These are phyloP conservation scores for Buddleja alternifolia DNA, from an alignment of 257 asterid genomes.

Conservation along the genomic window DNA sequence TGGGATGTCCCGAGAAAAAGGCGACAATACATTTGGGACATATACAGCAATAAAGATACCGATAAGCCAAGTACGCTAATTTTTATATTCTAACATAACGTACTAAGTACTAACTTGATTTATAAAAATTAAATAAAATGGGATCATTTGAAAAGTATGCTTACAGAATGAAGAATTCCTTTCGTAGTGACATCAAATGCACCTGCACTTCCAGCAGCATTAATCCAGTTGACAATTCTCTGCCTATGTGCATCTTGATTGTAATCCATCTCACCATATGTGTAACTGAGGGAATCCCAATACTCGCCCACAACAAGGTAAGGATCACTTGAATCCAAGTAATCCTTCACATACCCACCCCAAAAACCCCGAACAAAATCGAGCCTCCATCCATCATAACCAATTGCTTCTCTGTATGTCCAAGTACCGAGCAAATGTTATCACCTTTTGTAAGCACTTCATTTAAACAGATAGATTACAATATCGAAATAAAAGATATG, in stretches of 20 bases:
- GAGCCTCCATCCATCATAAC: constrained; percentile 99
- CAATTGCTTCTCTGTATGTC: constrained; percentile 72
- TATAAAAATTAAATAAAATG: background rate
- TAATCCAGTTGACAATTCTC: constrained; percentile 92
- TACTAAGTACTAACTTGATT: no score
- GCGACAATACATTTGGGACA: no score
- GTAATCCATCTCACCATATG: constrained; percentile 89
- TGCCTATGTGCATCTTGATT: constrained; percentile 96
- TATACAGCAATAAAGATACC: no score
- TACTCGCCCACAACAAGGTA: constrained; percentile 93
- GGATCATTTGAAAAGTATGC: constrained; percentile 23
- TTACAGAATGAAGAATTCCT: constrained; percentile 95
- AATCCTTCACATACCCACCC: constrained; percentile 99
- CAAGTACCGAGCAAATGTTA: constrained; percentile 24
- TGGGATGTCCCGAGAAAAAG: no score
- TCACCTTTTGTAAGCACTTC: no score
- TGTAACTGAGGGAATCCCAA: constrained; percentile 97
- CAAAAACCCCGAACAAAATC: constrained; percentile 96
- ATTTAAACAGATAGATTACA: no score
- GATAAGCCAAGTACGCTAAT: no score
- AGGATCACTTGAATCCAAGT: constrained; percentile 83
- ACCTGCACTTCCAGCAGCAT: constrained; percentile 95
- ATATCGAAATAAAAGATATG: background rate
- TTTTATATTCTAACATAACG: no score
- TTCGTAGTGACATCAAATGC: constrained; percentile 98